Evolutionary conservation across 306 rosid genomes (phyloP).

Genomic region (Cucumis melo): DNA sequence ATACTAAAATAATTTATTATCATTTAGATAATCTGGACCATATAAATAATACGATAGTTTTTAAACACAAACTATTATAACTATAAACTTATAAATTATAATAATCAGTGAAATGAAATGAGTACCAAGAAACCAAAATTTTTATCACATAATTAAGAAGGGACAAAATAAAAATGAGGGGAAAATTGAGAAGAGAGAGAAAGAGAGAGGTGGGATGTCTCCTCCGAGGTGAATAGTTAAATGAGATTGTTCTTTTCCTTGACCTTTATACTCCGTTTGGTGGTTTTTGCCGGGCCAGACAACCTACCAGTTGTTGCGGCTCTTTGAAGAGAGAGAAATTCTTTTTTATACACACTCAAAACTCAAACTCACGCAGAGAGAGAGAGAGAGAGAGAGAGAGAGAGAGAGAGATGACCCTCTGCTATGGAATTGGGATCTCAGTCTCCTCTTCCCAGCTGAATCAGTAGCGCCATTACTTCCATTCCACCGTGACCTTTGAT

Average conservation of each 20-base stretch:
- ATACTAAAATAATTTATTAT: too few relatives aligned
- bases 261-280: constrained; percentile 53
- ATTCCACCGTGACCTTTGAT: constrained; percentile 28
- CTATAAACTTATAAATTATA: too few relatives aligned
- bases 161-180: not conserved
- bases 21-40: too few relatives aligned
- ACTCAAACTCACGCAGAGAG: not conserved
- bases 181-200: not conserved
- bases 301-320: constrained; percentile 96
- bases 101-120: too few relatives aligned
- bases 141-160: too few relatives aligned
- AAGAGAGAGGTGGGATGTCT: constrained; percentile 6
- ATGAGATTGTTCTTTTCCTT: not conserved
- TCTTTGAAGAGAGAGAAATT: constrained; percentile 39
- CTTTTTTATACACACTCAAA: constrained; percentile 6
- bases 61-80: too few relatives aligned
- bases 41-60: too few relatives aligned
- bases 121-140: too few relatives aligned
- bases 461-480: constrained; percentile 20
- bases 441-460: constrained; percentile 29
- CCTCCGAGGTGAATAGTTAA: not conserved
- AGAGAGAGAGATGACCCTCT: constrained; percentile 17
- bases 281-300: constrained; percentile 74
- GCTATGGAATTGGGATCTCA: constrained; percentile 65
- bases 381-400: constrained; percentile 6